Evolutionary conservation across 495 filamentous ascomycete genomes (phyloP), one percentile per base, ranked within the genome.

Genomic region (Daldinia grandis): DNA sequence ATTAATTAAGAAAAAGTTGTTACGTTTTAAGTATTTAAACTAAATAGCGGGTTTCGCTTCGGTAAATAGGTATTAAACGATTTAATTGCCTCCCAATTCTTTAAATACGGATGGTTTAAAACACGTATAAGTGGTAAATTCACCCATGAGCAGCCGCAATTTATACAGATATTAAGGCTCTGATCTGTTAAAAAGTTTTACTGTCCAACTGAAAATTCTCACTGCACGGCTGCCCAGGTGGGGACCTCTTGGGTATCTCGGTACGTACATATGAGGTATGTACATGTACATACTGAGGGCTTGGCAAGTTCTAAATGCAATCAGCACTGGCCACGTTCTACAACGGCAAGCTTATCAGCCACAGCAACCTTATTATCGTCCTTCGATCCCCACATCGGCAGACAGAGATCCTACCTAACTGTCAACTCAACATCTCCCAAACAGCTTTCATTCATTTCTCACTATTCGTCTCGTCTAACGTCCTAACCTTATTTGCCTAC

Each of bases 301-400:
- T 64, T 55, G 50, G 61, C 51, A 56, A 5, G 24, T n/a, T 42
- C 25, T 4, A 47, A 7, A 44, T 17, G 62, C 49, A 69, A 69
- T 69, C 67, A 64, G 67, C 61, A 69, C 61, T 42, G 47, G 56
- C 67, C 60, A 71, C 68, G 58, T 62, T 53, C 58, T n/a, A 30
- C 19, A 37, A 38, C 42, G 35, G 35, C 24, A 47, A 59, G 49
- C 53, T 67, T 72, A 72, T 73, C 61, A 73, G 61, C 70, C 70
- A 73, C 70, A 19, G 17, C 31, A n/a, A 31, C 54, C 54, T 40
- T 50, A 58, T 55, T 60, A 47, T 30, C 58, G 49, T 40, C 21
- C n/a, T 67, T 49, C 6, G 50, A 5, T 68, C 70, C 65, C 70
- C 70, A 68, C 70, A 57, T 68, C 65, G 55, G 64, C 40, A 64